Percentiles rank a stretch among this genome's conserved stretches.
Evolutionary conservation across 257 asterid genomes (phyloP).

Genomic region (Solanum medicagineum): DNA sequence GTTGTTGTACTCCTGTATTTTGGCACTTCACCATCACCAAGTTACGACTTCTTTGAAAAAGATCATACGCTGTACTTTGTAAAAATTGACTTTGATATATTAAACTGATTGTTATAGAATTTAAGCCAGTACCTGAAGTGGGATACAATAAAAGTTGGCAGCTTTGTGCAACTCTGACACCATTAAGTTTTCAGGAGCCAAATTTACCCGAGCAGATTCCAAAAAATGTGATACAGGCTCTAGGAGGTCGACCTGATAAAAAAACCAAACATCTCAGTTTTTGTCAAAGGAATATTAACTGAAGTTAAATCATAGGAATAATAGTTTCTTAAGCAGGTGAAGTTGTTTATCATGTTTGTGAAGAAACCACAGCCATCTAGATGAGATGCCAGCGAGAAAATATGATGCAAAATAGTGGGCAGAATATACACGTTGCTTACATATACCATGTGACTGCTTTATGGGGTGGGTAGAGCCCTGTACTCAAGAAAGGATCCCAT

Average conservation of each 20-base stretch:
- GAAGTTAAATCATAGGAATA: neutral
- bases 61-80: neutral
- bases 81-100: neutral
- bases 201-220: slow-evolving; percentile 68
- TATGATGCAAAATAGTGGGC: neutral
- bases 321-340: neutral
- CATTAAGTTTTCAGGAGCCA: slow-evolving; percentile 58
- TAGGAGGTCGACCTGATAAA: slow-evolving; percentile 77
- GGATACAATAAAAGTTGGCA: slow-evolving; percentile 65
- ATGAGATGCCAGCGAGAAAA: neutral
- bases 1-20: neutral
- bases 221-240: slow-evolving; percentile 94
- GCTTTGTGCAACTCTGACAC: slow-evolving; percentile 58
- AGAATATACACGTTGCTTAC: neutral
- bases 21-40: neutral
- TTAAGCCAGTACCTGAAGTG: slow-evolving; percentile 60
- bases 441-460: neutral
- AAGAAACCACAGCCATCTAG: neutral
- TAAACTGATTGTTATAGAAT: neutral
- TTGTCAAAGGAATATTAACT: neutral
- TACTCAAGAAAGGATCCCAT: neutral
- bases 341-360: neutral
- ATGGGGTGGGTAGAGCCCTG: neutral
- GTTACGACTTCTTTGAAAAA: neutral
- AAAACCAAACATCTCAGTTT: neutral